phyloP scores from a whole-genome alignment of 768 basidiomycete genomes.

The Neoboletus brunneissimus region DNA sequence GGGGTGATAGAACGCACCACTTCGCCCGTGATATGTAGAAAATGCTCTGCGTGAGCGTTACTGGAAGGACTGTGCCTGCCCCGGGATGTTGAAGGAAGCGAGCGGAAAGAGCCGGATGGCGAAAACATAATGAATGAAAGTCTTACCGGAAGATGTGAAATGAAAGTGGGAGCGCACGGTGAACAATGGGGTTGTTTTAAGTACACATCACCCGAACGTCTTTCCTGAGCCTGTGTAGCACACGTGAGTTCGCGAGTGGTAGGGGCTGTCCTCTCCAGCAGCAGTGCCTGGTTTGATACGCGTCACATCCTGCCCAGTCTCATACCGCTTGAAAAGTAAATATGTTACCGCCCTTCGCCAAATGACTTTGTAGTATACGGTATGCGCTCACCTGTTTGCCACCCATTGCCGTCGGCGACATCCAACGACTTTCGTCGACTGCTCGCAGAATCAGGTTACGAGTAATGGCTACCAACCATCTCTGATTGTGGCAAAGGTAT shows the following conservation, averaged over 20 bases:
- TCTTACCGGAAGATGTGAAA: conserved; percentile 12
- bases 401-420: not conserved
- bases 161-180: not conserved
- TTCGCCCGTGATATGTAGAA: conserved; percentile 18
- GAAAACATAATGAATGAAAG: not conserved
- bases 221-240: not conserved
- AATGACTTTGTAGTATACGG: not conserved
- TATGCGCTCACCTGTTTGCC: not conserved
- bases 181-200: not conserved
- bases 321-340: not conserved
- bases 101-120: not conserved
- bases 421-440: not conserved
- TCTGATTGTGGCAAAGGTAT: not conserved
- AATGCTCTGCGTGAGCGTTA: not conserved
- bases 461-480: too few species aligned
- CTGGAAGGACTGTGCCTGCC: not conserved
- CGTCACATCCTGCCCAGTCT: not conserved
- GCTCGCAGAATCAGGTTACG: not conserved
- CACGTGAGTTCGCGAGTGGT: not conserved
- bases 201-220: not conserved
- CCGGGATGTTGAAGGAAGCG: not conserved
- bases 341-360: not conserved
- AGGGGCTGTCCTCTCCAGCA: not conserved
- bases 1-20: conserved; percentile 7
- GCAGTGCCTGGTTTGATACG: not conserved